Conservation (phyloP, 2,329 filamentous ascomycete species). For the Fulvia fulva region DNA sequence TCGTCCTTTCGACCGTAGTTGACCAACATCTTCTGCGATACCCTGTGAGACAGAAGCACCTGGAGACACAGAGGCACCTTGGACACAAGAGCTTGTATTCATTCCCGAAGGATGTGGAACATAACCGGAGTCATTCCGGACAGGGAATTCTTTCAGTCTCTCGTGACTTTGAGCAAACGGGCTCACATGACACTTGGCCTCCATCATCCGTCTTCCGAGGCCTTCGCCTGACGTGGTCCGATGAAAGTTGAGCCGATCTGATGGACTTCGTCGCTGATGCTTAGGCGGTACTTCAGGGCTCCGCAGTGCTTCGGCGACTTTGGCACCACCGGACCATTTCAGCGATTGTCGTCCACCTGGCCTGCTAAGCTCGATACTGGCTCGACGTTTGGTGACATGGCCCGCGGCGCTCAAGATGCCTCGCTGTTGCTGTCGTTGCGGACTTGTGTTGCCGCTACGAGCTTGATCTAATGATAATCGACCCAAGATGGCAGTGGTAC, state of each 20-base stretch:
- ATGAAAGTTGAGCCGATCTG: background rate
- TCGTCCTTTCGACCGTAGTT: slow-evolving; percentile 1
- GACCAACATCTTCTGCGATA: background rate
- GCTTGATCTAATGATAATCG: slow-evolving; percentile 14
- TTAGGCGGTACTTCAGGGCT: background rate
- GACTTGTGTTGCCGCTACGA: background rate
- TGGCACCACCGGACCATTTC: background rate
- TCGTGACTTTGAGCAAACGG: slow-evolving; percentile 8
- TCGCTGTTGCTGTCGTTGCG: background rate
- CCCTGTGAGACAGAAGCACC: background rate
- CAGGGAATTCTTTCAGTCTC: background rate
- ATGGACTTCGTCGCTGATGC: background rate
- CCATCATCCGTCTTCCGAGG: slow-evolving; percentile 1
- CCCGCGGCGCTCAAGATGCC: background rate
- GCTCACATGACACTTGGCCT: slow-evolving; percentile 1
- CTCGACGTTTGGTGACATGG: background rate
- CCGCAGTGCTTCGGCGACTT: background rate
- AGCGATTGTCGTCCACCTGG: background rate
- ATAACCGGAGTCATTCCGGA: slow-evolving; percentile 15
- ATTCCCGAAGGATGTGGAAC: slow-evolving; percentile 5
- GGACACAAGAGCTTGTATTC: background rate
- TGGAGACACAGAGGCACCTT: background rate
- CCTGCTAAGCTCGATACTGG: background rate
- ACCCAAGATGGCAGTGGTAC: slow-evolving; percentile 3
- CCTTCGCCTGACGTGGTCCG: background rate